Base-by-base conservation (phyloP, 1,139 yeast genomes). In the Magnusiomyces fungicola region DNA sequence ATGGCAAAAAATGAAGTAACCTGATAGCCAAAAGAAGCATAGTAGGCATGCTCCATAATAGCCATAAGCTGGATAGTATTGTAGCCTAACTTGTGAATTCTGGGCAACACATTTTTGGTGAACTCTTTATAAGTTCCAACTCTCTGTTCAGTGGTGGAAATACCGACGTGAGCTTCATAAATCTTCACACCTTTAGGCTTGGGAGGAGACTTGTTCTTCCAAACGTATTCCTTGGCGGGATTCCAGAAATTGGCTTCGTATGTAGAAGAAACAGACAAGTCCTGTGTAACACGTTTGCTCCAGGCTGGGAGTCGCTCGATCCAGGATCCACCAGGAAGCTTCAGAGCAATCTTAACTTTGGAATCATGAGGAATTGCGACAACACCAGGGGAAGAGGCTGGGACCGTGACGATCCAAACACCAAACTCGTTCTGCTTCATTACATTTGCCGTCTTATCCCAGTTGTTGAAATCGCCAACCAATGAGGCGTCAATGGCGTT, bases 21-120 rank as follows among this genome's bases (percentile, higher is more conserved):
- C 66, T 92, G 98, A 66, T 92, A 92, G 5, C 98, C 98, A 66
- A 92, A 92, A 0, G 96, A 87, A 1, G 97, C 98, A 64, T 92
- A 92, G 67, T 92, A 92, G 1, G 98, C 97, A 65, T 92, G 98
- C 67, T 92, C 98, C 98, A 92, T 92, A 47, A 92, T 77, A 0
- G 98, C 97, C 98, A 92, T 92, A 62, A 92, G 74, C 68, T 92
- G 98, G 59, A 92, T 84, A 6, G 96, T 82, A 64, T 92, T 88
- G 67, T 92, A 92, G 23, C 97, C 97, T 55, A 90, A 73, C 55
- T 81, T 77, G 59, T 80, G 80, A 58, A 92, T 86, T 43, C 84
- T 74, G n/a, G 98, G 98, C 54, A 92, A 73, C 18, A 89, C 74
- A 56, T 86, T 81, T 44, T 71, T 57, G 22, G 96, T 85, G 65